Evolutionary conservation across 129 eudicot species (phyloP), one percentile per base, ranked within the genome.

Genomic region (Helichrysum umbraculigerum): DNA sequence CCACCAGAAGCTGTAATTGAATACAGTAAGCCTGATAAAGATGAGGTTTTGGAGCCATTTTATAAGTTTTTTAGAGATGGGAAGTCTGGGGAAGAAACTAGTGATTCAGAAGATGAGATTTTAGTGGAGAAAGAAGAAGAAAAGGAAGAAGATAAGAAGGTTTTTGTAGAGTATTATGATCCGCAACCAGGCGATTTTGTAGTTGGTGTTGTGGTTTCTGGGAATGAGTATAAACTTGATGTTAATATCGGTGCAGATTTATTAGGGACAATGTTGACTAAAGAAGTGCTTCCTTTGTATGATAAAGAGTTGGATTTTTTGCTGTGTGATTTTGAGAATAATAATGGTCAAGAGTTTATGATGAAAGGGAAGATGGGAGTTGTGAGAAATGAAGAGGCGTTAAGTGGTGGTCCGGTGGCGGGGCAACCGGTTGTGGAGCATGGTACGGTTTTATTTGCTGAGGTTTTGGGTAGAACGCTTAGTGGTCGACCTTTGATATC

Each of bases 401-500:
- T 89, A 19, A 71, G 87, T 75, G 87, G 85, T 33, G 83, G 78
- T 62, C 59, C 76, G 0, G 72, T 67, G 74, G 70, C 86, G 1
- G 93, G 96, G 70, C 87, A 81, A 83, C 93, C 97, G 2, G 90
- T 94, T 56, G 97, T 94, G 82, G 98, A 94, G 65, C 90, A 88
- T 70, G 98, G 98, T 8, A 94, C 98, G 1, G 87, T 94, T 77
- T 79, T 92, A 69, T 92, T 92, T 83, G 98, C 98, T 2, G 86
- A 92, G 78, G 93, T 92, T 84, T 85, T 87, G 50, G 98, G 98
- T 28, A 91, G 98, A 83, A 94, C 94, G 8, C 96, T 94, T 57
- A 92, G 98, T 67, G 97, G 98, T 3, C 63, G 97, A 79, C 98
- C 98, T 0, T 81, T 94, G 87, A 82, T 94, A 59, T 94, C 97